Evolutionary conservation across 805 yeast genomes (phyloP).

Genomic region (Danielozyma ontarioensis): DNA sequence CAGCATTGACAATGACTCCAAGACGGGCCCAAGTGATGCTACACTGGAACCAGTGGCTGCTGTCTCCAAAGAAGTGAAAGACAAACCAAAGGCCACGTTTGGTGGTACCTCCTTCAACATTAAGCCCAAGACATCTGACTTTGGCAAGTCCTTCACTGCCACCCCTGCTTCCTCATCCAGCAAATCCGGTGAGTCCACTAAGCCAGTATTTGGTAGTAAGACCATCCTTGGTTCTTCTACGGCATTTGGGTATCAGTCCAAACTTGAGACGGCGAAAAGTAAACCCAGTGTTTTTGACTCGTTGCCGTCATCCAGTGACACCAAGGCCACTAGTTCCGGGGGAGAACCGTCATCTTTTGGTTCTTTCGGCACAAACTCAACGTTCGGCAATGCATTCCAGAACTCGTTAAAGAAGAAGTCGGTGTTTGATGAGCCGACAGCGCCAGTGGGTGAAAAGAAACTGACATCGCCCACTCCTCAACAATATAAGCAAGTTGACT

Average conservation of each 20-base stretch:
- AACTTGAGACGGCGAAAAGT: constrained; percentile 18
- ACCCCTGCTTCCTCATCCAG: constrained; percentile 8
- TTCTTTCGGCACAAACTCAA: constrained; percentile 43
- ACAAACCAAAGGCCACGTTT: too few relatives aligned
- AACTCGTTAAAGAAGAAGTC: constrained; percentile 48
- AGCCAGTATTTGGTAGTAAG: constrained; percentile 2
- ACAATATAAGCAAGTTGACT: constrained; percentile 53
- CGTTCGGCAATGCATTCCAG: constrained; percentile 52
- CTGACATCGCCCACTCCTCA: constrained; percentile 15
- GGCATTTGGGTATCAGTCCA: constrained; percentile 29
- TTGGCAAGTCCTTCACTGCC: constrained; percentile 10
- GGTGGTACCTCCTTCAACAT: constrained; percentile 7
- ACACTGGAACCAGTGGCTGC: too few relatives aligned
- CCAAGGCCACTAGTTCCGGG: neutral
- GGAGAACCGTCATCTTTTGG: constrained; percentile 4
- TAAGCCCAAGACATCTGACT: constrained; percentile 3
- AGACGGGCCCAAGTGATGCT: too few relatives aligned
- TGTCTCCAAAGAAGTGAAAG: too few relatives aligned
- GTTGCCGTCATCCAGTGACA: constrained; percentile 9
- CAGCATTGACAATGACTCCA: too few relatives aligned
- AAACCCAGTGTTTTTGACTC: constrained; percentile 23
- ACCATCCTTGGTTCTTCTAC: constrained; percentile 20
- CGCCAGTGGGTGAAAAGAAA: constrained; percentile 15
- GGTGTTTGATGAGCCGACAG: constrained; percentile 43
- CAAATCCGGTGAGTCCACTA: constrained; percentile 4